Percentiles rank a stretch among this genome's conserved stretches.
These are phyloP conservation scores for Nemania abortiva DNA, from an alignment of 2,329 filamentous ascomycete genomes.

Conservation along the genomic window DNA sequence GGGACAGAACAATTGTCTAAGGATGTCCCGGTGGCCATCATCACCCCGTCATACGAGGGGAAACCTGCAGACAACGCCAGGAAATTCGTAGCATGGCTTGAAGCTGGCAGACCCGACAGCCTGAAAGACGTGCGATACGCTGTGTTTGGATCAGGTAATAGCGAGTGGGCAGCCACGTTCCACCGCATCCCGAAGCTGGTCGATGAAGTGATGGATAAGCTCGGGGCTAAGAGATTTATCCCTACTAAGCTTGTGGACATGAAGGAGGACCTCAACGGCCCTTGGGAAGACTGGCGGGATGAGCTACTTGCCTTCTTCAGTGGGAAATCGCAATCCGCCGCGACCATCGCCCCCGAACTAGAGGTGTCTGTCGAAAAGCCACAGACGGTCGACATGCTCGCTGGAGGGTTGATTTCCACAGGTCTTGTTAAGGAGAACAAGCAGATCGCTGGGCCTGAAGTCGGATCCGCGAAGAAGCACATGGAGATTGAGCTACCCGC, in stretches of 20 bases:
- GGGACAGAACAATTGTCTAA: slow-evolving; percentile 62
- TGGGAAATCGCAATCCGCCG: slow-evolving; percentile 1
- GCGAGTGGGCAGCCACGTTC: slow-evolving; percentile 71
- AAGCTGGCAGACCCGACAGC: slow-evolving; percentile 53
- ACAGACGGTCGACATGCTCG: slow-evolving; percentile 27
- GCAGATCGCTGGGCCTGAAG: slow-evolving; percentile 29
- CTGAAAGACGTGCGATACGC: slow-evolving; percentile 63
- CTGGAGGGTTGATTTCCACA: slow-evolving; percentile 23
- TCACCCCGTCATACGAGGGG: slow-evolving; percentile 69
- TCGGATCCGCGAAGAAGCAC: slow-evolving; percentile 33
- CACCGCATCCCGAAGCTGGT: slow-evolving; percentile 75
- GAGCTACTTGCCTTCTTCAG: slow-evolving; percentile 20
- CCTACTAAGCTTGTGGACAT: slow-evolving; percentile 26
- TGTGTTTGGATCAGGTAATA: slow-evolving; percentile 66
- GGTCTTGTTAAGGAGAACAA: slow-evolving; percentile 30
- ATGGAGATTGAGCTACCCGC: slow-evolving; percentile 34
- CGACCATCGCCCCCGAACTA: slow-evolving; percentile 16
- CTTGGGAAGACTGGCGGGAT: slow-evolving; percentile 36
- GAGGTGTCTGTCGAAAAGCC: slow-evolving; percentile 30
- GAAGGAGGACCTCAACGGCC: slow-evolving; percentile 31
- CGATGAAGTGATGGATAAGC: slow-evolving; percentile 63
- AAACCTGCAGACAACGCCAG: slow-evolving; percentile 68
- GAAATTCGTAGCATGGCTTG: slow-evolving; percentile 67
- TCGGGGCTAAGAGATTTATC: slow-evolving; percentile 58
- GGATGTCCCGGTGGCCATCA: slow-evolving; percentile 63